phyloP scores from a whole-genome alignment of 2,329 filamentous ascomycete species.

The Colletotrichum sp. region DNA sequence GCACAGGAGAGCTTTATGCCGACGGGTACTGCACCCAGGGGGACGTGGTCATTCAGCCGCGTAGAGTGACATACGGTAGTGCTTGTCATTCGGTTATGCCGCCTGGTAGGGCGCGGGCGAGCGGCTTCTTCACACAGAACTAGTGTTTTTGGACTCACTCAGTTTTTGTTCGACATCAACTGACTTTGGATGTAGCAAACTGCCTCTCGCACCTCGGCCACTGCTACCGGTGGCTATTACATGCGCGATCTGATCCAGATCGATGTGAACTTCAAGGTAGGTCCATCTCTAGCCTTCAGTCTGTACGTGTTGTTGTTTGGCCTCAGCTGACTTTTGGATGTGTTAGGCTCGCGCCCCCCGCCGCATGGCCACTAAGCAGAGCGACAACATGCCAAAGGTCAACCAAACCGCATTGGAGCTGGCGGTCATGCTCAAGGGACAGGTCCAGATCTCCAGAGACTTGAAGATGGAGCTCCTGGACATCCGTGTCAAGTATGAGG shows the following conservation, averaged over 20 bases:
- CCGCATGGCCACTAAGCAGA: accelerated
- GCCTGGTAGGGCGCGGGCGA: neutral
- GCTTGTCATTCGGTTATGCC: neutral
- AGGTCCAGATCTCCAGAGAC: accelerated
- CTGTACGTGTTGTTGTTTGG: neutral
- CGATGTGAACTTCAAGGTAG: neutral
- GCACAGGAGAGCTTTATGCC: neutral
- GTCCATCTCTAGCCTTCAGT: neutral
- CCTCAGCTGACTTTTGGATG: neutral
- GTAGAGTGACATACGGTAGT: neutral
- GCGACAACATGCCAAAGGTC: neutral
- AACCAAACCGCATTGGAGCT: neutral
- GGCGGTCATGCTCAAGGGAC: neutral
- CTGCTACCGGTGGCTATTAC: neutral
- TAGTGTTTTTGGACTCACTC: neutral
- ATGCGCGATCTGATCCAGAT: neutral
- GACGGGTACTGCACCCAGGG: neutral
- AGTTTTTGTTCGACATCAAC: neutral
- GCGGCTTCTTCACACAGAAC: neutral
- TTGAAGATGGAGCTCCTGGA: neutral
- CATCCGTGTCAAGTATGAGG: neutral
- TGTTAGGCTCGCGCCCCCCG: accelerated
- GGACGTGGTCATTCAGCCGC: neutral
- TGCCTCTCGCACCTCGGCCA: neutral
- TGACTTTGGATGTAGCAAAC: neutral